A percentile compares a stretch with the other conserved stretches of the same genome.
Conservation (phyloP, 805 yeast genomes). For the Barnettozyma californica region DNA sequence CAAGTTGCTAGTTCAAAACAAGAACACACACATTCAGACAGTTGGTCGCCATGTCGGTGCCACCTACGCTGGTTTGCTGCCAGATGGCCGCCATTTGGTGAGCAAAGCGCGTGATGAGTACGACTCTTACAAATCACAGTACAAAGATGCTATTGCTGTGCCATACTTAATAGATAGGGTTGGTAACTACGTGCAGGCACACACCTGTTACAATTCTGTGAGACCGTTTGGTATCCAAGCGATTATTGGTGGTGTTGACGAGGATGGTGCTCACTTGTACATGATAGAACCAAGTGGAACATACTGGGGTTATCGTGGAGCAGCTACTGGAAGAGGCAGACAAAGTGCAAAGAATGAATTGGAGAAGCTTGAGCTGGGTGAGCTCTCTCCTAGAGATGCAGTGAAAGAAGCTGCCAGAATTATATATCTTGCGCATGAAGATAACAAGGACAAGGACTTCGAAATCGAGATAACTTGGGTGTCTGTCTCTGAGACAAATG, state of each 20-base stretch:
- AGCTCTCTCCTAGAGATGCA: conserved; percentile 71
- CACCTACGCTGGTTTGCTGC: conserved; percentile 89
- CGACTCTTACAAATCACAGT: conserved; percentile 65
- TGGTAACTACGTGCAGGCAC: conserved; percentile 90
- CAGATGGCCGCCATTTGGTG: conserved; percentile 95
- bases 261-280: conserved; percentile 84
- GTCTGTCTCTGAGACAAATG: conserved; percentile 67
- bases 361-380: conserved; percentile 74
- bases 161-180: conserved; percentile 81
- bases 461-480: conserved; percentile 94
- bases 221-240: conserved; percentile 96
- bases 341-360: conserved; percentile 96
- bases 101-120: conserved; percentile 92
- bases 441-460: conserved; percentile 94
- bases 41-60: conserved; percentile 93
- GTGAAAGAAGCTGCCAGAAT: conserved; percentile 92
- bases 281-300: conserved; percentile 98
- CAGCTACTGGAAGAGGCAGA: conserved; percentile 97
- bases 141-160: conserved; percentile 71
- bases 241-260: conserved; percentile 90
- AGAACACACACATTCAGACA: conserved; percentile 86
- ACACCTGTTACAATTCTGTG: conserved; percentile 92
- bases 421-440: conserved; percentile 92
- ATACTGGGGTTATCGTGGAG: conserved; percentile 96
- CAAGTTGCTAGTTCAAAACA: conserved; percentile 81